Conservation (phyloP, 164 flowering plant species). For the Macadamia integrifolia region DNA sequence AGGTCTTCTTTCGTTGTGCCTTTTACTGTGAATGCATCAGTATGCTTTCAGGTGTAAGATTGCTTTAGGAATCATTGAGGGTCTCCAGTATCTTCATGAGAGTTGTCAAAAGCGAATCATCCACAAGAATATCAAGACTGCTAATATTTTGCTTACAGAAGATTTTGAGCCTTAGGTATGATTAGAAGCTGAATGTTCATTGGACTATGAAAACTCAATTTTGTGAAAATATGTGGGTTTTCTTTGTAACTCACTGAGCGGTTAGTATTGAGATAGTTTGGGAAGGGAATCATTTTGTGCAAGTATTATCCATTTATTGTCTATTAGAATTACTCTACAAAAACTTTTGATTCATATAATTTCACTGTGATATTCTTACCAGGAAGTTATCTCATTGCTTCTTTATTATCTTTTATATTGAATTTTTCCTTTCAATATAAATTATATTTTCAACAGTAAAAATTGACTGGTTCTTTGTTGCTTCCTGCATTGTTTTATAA, state of each 20-base stretch:
- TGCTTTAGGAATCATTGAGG: conserved; percentile 76
- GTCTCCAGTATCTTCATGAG: conserved; percentile 84
- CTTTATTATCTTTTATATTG: not conserved
- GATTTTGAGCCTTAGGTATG: conserved; percentile 85
- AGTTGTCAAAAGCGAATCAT: conserved; percentile 81
- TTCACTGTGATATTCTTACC: not conserved
- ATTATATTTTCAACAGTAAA: not conserved
- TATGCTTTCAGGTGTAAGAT: conserved; percentile 46
- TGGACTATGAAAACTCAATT: not conserved
- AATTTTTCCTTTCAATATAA: not conserved
- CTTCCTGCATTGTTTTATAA: too few relatives aligned
- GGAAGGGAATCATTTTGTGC: too few relatives aligned
- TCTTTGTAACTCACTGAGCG: too few relatives aligned
- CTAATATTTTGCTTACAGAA: conserved; percentile 78
- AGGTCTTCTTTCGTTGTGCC: too few relatives aligned
- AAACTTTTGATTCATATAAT: not conserved
- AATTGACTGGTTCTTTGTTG: not conserved
- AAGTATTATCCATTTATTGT: too few relatives aligned
- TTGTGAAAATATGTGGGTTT: not conserved
- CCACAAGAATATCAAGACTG: conserved; percentile 87
- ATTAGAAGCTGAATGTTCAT: not conserved
- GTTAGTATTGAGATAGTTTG: too few relatives aligned
- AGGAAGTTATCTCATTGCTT: not conserved
- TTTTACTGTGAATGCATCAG: too few relatives aligned
- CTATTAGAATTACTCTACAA: too few relatives aligned